Base-by-base conservation (phyloP, 192 early-diverging fungal genomes). In the Gigaspora rosea region DNA sequence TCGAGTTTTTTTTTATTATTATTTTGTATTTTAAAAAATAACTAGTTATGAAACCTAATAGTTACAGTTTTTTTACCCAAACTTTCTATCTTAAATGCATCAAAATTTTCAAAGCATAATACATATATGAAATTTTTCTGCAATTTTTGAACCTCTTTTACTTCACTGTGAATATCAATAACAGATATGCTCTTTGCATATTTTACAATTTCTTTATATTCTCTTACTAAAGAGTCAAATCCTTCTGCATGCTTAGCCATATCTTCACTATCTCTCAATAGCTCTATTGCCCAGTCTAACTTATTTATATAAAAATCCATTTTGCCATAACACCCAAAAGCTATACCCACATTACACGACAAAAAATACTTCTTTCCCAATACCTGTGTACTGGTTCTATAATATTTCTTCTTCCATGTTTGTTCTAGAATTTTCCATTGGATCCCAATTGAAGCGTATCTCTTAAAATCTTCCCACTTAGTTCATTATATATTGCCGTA, bases 231-330 rank as follows among this genome's bases (percentile, higher is more conserved):
- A 46, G 41, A 20, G 2, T 18, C 52, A 64, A 82, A 83, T 36
- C 78, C n/a, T n/a, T n/a, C 36, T 18, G 16, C 9, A 46, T 80
- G 82, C n/a, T 74, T 16, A 15, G 32, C 57, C 46, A 83, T 68
- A 51, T 61, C 12, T 4, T 70, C 20, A 64, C 76, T 78, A 64
- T 83, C 82, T 48, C 77, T 56, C 35, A 83, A 73, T 1, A 83
- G 50, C 22, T 83, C 82, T 15, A 82, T 81, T 33, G 72, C 81
- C 81, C 80, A 82, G 1, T 69, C 68, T 18, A 41, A 48, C 4
- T 73, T 57, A n/a, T 77, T 49, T 22, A 83, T 50, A 62, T 73
- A 76, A 54, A 82, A 83, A 67, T 83, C 81, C 49, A 83, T 65
- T 5, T 70, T 35, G 0, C 78, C 81, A 0, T 56, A 36, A 48